Conservation (phyloP, 2,329 filamentous ascomycete genomes). For the Exophiala dermatitidis region DNA sequence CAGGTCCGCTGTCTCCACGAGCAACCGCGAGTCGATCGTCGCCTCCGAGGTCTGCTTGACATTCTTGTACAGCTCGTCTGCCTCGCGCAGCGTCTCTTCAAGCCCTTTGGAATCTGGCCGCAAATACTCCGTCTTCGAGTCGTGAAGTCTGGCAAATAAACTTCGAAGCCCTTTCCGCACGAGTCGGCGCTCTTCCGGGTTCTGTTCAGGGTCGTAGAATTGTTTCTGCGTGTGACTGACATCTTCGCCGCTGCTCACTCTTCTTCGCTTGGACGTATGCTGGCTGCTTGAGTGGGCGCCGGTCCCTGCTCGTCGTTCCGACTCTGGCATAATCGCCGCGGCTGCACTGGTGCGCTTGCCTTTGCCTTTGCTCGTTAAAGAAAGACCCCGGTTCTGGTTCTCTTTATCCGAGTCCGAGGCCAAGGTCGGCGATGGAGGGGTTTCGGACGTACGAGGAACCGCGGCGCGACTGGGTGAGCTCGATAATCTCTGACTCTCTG, state of each 20-base stretch:
- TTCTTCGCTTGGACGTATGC: slow-evolving; percentile 39
- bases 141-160: slow-evolving; percentile 55
- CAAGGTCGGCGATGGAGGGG: slow-evolving; percentile 29
- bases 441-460: background rate
- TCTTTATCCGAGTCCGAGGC: slow-evolving; percentile 46
- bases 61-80: slow-evolving; percentile 57
- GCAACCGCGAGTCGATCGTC: slow-evolving; percentile 77
- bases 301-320: background rate
- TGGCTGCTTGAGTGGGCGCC: slow-evolving; percentile 26
- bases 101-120: slow-evolving; percentile 59
- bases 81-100: slow-evolving; percentile 56
- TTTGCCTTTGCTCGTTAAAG: slow-evolving; percentile 23
- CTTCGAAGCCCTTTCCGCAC: slow-evolving; percentile 65
- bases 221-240: slow-evolving; percentile 38
- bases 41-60: slow-evolving; percentile 88
- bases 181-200: slow-evolving; percentile 62
- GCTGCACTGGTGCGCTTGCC: slow-evolving; percentile 41
- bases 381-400: slow-evolving; percentile 31
- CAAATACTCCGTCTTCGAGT: slow-evolving; percentile 61
- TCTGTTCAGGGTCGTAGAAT: slow-evolving; percentile 76
- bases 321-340: slow-evolving; percentile 5
- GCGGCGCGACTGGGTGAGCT: slow-evolving; percentile 12
- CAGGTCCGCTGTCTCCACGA: slow-evolving; percentile 73
- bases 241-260: slow-evolving; percentile 30
- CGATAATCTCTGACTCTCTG: slow-evolving; percentile 35